Conservation (phyloP, 768 basidiomycete genomes). For the Naganishia antarctica region DNA sequence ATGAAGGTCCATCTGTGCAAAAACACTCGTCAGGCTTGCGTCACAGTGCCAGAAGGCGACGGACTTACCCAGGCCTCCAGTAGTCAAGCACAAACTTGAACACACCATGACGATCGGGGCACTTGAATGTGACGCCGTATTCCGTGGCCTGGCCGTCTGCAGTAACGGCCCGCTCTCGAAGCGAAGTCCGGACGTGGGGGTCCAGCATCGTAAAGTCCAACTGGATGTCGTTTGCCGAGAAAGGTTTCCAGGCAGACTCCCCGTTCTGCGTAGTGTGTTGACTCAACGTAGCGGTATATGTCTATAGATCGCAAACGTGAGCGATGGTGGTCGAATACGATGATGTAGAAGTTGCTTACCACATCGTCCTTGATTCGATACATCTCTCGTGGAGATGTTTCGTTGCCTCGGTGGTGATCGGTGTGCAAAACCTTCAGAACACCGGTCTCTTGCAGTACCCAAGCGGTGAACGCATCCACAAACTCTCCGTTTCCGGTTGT, state of each 20-base stretch:
- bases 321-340: neutral
- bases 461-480: slow-evolving; percentile 67
- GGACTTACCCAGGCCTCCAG: slow-evolving; percentile 75
- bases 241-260: slow-evolving; percentile 62
- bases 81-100: slow-evolving; percentile 94
- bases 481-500: slow-evolving; percentile 61
- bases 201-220: slow-evolving; percentile 98
- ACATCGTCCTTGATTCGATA: slow-evolving; percentile 85
- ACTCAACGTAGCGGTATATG: slow-evolving; percentile 69
- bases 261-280: slow-evolving; percentile 53
- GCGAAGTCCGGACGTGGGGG: slow-evolving; percentile 80
- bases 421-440: slow-evolving; percentile 68
- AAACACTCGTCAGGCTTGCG: neutral
- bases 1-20: slow-evolving; percentile 66
- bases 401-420: slow-evolving; percentile 62
- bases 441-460: slow-evolving; percentile 84
- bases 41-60: neutral
- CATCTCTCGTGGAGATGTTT: slow-evolving; percentile 15
- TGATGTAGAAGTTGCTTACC: slow-evolving; percentile 52
- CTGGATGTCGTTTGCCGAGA: slow-evolving; percentile 72
- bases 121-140: slow-evolving; percentile 78
- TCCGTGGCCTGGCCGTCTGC: slow-evolving; percentile 34
- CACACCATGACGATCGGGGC: slow-evolving; percentile 93
- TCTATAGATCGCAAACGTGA: slow-evolving; percentile 52
- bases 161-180: slow-evolving; percentile 55